Evolutionary conservation across 2,329 filamentous ascomycete genomes (phyloP), one percentile per base, ranked within the genome.

Genomic region (Trichophyton rubrum): DNA sequence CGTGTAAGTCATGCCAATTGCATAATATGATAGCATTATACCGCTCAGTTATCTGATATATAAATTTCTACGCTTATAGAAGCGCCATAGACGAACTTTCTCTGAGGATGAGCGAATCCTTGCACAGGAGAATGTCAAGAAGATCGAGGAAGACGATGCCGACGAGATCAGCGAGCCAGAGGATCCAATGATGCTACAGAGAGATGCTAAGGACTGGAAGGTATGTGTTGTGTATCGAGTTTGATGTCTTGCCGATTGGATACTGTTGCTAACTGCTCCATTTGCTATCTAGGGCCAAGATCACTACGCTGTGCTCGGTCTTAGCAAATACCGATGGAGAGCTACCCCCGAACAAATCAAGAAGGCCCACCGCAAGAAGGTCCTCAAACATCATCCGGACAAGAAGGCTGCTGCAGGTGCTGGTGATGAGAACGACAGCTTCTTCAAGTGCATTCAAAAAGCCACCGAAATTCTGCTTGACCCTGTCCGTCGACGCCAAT

Each of bases 381-480:
- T 99, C 66, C 87, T 99, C 67, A 92, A 90, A 79, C 93, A 99
- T 76, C 93, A 99, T 77, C 93, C 93, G 64, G 93, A 99, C 76
- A 99, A 99, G 86, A 95, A 95, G 80, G 93, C 95, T 15, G 93
- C 93, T 30, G 83, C 86, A 56, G 93, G 93, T 64, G 83, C 84
- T 69, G 83, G 84, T 67, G 91, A 97, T 70, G 92, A 78, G 69
- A 76, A 96, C 76, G 93, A 99, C 76, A 89, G 88, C 75, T 99
- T 99, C 82, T 99, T 99, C 87, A 99, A 99, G 83, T 99, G 95
- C 77, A 99, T 99, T 75, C 95, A 99, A 75, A 96, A 96, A 77
- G 93, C 93, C 61, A 92, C 88, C 69, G 93, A 99, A 71, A 83
- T 97, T 59, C 87, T 99, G 17, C 83, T 90, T 60, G 93, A 99